These are phyloP conservation scores for Breviolum minutum DNA, from an alignment of 73 alveolate genomes.

Conservation along the genomic window DNA sequence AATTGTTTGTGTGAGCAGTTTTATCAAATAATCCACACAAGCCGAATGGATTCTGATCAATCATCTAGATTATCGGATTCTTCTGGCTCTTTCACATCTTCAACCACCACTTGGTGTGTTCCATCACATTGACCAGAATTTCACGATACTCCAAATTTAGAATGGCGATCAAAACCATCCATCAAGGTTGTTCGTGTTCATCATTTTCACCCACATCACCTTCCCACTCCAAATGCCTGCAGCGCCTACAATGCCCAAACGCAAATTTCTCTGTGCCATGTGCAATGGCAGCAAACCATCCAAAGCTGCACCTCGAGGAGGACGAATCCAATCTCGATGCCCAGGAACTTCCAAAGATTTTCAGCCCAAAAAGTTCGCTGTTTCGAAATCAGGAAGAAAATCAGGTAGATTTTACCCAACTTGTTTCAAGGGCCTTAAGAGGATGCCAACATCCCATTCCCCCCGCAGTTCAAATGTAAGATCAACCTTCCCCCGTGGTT, in stretches of 20 bases:
- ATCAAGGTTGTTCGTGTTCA: background rate
- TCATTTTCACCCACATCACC: background rate
- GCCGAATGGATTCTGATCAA: no score
- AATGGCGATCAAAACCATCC: background rate
- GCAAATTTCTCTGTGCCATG: slow-evolving; percentile 18
- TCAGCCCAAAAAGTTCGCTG: background rate
- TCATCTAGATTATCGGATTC: no score
- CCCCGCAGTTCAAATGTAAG: background rate
- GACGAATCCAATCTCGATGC: no score
- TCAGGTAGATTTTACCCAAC: background rate
- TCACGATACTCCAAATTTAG: no score
- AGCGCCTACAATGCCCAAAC: slow-evolving; percentile 27
- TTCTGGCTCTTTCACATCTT: no score
- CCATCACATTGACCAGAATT: no score
- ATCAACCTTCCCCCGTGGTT: no score
- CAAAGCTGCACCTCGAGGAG: slow-evolving; percentile 50
- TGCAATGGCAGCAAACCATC: slow-evolving; percentile 53
- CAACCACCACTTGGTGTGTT: no score
- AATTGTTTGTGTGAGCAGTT: no score
- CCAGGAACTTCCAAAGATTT: no score
- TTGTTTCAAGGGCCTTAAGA: background rate
- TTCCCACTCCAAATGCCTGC: background rate
- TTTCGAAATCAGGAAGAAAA: background rate
- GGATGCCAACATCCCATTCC: background rate
- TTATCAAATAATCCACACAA: no score